Evolutionary conservation across 176 grass and related monocot genomes (phyloP).

Genomic region (Rhynchospora breviuscula): DNA sequence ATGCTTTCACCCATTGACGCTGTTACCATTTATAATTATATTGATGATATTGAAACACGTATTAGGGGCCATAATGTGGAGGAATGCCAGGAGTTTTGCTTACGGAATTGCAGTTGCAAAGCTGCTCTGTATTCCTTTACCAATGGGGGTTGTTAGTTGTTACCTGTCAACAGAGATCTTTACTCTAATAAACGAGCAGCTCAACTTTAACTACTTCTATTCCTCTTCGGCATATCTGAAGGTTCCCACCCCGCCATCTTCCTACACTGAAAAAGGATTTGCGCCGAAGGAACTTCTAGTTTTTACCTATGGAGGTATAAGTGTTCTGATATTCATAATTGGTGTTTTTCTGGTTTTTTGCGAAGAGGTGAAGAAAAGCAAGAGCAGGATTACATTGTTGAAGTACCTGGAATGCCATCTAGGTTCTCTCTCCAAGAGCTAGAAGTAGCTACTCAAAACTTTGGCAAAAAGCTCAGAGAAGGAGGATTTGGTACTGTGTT

Average conservation of each 20-base stretch:
- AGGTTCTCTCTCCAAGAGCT: background rate
- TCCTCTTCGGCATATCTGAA: background rate
- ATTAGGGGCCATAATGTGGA: background rate
- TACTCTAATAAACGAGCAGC: background rate
- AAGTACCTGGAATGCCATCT: background rate
- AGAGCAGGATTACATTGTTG: background rate
- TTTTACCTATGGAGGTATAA: background rate
- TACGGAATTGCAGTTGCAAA: background rate
- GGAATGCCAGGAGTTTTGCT: background rate
- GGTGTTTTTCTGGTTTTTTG: background rate
- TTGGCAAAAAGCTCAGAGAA: background rate
- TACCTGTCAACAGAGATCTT: background rate
- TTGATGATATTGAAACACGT: background rate
- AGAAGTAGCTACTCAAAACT: background rate
- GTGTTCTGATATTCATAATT: background rate
- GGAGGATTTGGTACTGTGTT: background rate
- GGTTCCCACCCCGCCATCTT: background rate
- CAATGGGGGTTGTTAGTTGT: background rate
- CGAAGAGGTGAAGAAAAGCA: background rate
- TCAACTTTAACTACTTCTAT: too few species aligned
- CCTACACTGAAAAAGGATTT: background rate
- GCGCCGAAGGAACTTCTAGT: background rate
- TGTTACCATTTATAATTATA: background rate
- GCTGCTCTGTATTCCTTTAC: background rate
- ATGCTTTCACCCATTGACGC: too few species aligned